Percentiles rank a stretch among this genome's conserved stretches.
These are phyloP conservation scores for Chlorella sp. DNA, from an alignment of 139 green algal genomes.

Conservation along the genomic window DNA sequence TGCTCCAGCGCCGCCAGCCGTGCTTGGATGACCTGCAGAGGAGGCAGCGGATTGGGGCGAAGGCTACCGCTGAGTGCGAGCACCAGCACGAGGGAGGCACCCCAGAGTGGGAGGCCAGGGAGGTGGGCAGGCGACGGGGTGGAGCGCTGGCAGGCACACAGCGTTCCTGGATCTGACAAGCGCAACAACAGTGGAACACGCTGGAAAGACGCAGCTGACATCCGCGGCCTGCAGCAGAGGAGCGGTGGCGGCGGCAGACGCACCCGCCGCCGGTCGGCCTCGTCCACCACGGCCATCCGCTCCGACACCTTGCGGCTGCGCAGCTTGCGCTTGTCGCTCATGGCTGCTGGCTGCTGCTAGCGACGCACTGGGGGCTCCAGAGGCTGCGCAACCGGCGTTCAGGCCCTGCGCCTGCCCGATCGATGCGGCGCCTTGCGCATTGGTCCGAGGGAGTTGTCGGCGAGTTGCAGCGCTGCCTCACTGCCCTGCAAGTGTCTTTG, in stretches of 20 bases:
- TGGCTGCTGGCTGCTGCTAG: background rate
- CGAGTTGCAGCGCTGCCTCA: no score
- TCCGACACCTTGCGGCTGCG: conserved; percentile 72
- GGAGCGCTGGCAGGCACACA: background rate
- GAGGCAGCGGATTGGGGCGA: background rate
- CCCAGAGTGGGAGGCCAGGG: background rate
- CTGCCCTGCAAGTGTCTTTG: no score
- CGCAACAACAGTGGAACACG: background rate
- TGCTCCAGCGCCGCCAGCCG: conserved; percentile 80
- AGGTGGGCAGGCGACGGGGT: background rate
- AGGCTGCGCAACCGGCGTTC: no score
- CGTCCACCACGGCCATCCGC: conserved; percentile 72
- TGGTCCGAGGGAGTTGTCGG: no score
- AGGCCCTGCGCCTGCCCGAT: no score
- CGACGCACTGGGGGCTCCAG: no score
- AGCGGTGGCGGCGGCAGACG: background rate
- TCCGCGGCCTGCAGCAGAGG: no score
- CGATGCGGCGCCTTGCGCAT: no score
- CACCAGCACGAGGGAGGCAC: no score
- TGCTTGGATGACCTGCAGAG: conserved; percentile 15
- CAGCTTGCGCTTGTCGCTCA: conserved; percentile 1
- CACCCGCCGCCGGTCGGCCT: conserved; percentile 63
- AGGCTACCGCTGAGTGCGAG: no score
- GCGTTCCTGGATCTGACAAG: background rate
- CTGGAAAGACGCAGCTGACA: background rate